phyloP scores from a whole-genome alignment of 495 filamentous ascomycete genomes.

The Pseudevernia furfuracea region DNA sequence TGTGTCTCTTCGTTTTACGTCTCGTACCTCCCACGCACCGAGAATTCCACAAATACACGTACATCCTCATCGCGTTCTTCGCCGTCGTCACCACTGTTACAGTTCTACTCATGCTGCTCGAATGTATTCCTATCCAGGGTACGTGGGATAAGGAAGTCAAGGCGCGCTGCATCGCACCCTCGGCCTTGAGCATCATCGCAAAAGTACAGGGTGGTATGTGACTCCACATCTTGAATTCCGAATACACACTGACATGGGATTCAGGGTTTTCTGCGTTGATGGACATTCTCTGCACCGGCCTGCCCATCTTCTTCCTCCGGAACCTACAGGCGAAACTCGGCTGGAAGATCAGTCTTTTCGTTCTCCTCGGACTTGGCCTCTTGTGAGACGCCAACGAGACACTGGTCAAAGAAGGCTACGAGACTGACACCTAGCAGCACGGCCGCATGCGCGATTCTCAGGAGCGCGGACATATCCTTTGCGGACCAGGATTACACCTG shows the following conservation, averaged over 20 bases:
- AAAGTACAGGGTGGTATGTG: not conserved
- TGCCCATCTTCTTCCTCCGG: slow-evolving; percentile 12
- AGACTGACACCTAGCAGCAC: not conserved
- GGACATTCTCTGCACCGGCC: slow-evolving; percentile 3
- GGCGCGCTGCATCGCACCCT: slow-evolving; percentile 8
- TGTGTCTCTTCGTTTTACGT: slow-evolving; percentile 10
- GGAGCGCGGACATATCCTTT: not conserved
- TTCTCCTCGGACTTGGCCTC: slow-evolving; percentile 9
- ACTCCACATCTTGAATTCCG: not conserved
- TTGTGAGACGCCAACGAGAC: slow-evolving; percentile 8
- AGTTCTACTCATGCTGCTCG: not conserved
- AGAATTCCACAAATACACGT: not conserved
- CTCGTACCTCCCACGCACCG: not conserved
- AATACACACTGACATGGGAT: not conserved
- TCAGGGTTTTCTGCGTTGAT: not conserved
- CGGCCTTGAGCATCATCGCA: not conserved
- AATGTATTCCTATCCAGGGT: slow-evolving; percentile 1
- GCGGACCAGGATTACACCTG: not conserved
- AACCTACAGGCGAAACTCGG: slow-evolving; percentile 2
- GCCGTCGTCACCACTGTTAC: not conserved
- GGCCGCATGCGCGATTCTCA: not conserved
- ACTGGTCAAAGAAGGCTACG: not conserved
- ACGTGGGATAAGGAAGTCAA: not conserved
- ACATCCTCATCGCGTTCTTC: not conserved
- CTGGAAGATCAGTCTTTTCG: slow-evolving; percentile 7